Percentiles rank a stretch among this genome's conserved stretches.
phyloP scores from a whole-genome alignment of 2,329 filamentous ascomycete genomes.

The Sordariomycetes sp. region DNA sequence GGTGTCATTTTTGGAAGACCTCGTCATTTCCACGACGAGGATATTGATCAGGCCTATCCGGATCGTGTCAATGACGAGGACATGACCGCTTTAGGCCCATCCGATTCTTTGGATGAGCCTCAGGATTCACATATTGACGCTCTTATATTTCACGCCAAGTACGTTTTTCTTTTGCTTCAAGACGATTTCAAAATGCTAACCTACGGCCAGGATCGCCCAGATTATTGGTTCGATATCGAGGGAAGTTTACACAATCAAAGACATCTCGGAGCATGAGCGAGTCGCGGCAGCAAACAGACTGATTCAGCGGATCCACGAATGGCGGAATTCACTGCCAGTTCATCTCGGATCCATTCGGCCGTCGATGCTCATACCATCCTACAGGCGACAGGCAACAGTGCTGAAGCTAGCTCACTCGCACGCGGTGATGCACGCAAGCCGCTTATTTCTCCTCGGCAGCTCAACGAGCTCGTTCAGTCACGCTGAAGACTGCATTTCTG shows the following conservation, averaged over 20 bases:
- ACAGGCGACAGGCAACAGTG: slow-evolving; percentile 39
- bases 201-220: slow-evolving; percentile 23
- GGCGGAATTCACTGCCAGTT: slow-evolving; percentile 28
- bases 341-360: slow-evolving; percentile 33
- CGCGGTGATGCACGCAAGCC: slow-evolving; percentile 45
- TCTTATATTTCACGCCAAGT: slow-evolving; percentile 34
- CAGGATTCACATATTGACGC: slow-evolving; percentile 41
- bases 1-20: slow-evolving; percentile 54
- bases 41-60: slow-evolving; percentile 55
- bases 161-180: background rate
- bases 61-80: slow-evolving; percentile 46
- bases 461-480: slow-evolving; percentile 6
- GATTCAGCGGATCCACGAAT: slow-evolving; percentile 26
- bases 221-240: slow-evolving; percentile 28
- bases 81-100: slow-evolving; percentile 32
- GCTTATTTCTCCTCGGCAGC: slow-evolving; percentile 36
- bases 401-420: slow-evolving; percentile 45
- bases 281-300: slow-evolving; percentile 26
- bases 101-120: slow-evolving; percentile 14
- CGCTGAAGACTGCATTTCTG: slow-evolving; percentile 33
- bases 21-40: slow-evolving; percentile 52
- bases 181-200: fast-evolving
- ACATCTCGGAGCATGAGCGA: slow-evolving; percentile 23
- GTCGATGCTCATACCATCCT: slow-evolving; percentile 33
- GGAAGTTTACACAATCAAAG: slow-evolving; percentile 28